Evolutionary conservation across 148 eudicot species (phyloP).

Genomic region (Amaranthus hypochondriacus): DNA sequence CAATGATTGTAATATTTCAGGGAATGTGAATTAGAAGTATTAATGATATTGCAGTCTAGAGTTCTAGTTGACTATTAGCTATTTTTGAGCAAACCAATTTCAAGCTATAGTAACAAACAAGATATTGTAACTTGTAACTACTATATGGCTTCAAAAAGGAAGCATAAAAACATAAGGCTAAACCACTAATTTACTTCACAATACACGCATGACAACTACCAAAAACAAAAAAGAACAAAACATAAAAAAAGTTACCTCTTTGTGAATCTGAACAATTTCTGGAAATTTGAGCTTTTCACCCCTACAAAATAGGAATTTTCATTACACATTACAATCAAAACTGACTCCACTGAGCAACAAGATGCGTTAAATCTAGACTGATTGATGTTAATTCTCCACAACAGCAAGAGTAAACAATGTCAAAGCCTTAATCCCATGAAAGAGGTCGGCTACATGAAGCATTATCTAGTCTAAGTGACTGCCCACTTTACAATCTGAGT

Average conservation of each 20-base stretch:
- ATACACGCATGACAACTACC: neutral
- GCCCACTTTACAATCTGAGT: neutral
- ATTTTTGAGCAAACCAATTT: neutral
- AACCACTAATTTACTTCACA: neutral
- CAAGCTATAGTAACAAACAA: neutral
- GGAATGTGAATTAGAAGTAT: too few species aligned
- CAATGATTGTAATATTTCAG: too few species aligned
- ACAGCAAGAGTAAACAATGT: neutral
- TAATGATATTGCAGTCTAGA: too few species aligned
- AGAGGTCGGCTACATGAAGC: too few species aligned
- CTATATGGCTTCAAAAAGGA: neutral
- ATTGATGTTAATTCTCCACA: neutral
- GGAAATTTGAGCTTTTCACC: conserved; percentile 79
- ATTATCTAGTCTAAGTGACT: too few species aligned
- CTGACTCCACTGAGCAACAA: neutral
- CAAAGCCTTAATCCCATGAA: too few species aligned
- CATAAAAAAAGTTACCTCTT: conserved; percentile 45
- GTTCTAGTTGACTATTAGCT: too few species aligned
- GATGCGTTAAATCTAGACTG: neutral
- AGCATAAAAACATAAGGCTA: neutral
- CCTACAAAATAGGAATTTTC: conserved; percentile 38
- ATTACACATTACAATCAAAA: conserved; percentile 4
- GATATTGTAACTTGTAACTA: neutral
- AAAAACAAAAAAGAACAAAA: neutral
- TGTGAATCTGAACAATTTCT: conserved; percentile 62